A percentile compares a stretch with the other conserved stretches of the same genome.
Evolutionary conservation across 2,329 filamentous ascomycete species (phyloP).

Genomic region (Didymella lethalis): DNA sequence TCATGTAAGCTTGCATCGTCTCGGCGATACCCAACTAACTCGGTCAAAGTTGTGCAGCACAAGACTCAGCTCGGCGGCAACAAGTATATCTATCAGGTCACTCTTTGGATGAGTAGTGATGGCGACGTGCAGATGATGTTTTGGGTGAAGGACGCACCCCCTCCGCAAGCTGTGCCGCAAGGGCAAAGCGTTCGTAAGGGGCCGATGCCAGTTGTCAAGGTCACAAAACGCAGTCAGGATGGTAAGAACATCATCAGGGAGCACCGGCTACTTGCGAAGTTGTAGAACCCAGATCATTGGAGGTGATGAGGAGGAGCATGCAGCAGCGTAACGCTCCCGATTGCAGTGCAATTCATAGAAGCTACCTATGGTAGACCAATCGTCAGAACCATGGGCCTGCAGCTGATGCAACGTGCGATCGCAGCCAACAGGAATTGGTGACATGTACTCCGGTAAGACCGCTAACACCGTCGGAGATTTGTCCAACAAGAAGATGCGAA

Average conservation of each 20-base stretch:
- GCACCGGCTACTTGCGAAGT: constrained; percentile 4
- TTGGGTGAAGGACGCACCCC: constrained; percentile 17
- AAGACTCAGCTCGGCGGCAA: constrained; percentile 19
- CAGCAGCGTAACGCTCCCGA: not conserved
- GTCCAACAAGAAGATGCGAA: not conserved
- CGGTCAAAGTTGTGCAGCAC: constrained; percentile 18
- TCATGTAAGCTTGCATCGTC: not conserved
- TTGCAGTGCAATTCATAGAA: not conserved
- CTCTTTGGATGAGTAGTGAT: constrained; percentile 8
- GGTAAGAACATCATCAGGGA: constrained; percentile 6
- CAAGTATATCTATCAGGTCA: constrained; percentile 23
- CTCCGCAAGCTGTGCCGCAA: not conserved
- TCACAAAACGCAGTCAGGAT: constrained; percentile 3
- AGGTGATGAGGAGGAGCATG: not conserved
- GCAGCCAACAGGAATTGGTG: not conserved
- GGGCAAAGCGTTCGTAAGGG: not conserved
- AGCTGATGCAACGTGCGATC: not conserved
- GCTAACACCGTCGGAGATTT: not conserved
- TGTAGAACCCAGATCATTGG: not conserved
- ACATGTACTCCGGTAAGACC: not conserved
- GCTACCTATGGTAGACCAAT: not conserved
- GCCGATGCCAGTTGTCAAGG: not conserved
- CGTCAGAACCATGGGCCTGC: not conserved
- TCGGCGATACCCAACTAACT: constrained; percentile 12
- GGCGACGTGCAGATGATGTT: constrained; percentile 18